Evolutionary conservation across 352 stramenopile genomes (phyloP).

Genomic region (Elongisporangium prolatum): DNA sequence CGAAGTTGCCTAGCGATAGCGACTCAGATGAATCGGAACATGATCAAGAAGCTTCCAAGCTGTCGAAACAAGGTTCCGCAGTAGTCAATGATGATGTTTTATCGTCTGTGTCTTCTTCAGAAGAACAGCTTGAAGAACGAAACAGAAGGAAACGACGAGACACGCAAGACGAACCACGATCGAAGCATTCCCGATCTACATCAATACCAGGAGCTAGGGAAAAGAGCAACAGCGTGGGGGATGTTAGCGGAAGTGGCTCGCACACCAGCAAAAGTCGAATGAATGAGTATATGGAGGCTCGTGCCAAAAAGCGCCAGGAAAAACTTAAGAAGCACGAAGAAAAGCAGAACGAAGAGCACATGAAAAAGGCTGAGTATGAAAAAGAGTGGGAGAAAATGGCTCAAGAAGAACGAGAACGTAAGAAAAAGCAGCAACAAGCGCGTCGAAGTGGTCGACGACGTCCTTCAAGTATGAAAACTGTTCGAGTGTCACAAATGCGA

Average conservation of each 20-base stretch:
- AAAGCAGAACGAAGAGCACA: constrained; percentile 65
- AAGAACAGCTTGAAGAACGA: constrained; percentile 20
- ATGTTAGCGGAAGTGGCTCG: constrained; percentile 11
- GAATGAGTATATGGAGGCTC: constrained; percentile 88
- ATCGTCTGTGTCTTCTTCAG: constrained; percentile 18
- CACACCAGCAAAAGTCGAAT: constrained; percentile 68
- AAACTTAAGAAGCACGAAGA: constrained; percentile 75
- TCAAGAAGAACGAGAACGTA: constrained; percentile 78
- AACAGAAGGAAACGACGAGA: constrained; percentile 17
- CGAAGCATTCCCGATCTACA: constrained; percentile 23
- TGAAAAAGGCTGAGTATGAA: constrained; percentile 83
- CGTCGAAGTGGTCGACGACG: constrained; percentile 57
- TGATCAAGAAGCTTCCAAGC: not conserved
- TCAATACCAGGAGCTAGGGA: constrained; percentile 31
- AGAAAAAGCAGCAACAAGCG: constrained; percentile 76
- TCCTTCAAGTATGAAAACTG: constrained; percentile 77
- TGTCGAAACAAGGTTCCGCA: not conserved
- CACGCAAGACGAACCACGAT: constrained; percentile 13
- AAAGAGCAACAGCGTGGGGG: constrained; percentile 35
- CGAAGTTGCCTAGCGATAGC: not conserved
- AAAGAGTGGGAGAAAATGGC: constrained; percentile 88
- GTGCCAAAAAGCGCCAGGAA: constrained; percentile 67
- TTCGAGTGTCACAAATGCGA: constrained; percentile 80
- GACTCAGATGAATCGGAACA: constrained; percentile 2
- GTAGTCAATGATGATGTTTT: constrained; percentile 3